Conservation (phyloP, 2,329 filamentous ascomycete species). For the Pestalotiopsis sp. region DNA sequence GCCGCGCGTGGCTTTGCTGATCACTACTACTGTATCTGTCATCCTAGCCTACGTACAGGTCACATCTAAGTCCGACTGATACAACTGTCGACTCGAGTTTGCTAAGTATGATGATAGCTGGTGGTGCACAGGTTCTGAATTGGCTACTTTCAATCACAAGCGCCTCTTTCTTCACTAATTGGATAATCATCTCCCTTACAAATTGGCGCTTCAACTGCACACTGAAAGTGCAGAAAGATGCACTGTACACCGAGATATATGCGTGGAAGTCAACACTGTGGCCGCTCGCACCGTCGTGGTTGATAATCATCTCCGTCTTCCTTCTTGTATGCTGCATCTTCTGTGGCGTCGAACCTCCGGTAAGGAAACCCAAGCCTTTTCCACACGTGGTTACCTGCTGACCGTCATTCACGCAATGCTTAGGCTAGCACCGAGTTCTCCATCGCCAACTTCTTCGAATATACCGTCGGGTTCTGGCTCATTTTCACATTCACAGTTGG, state of each 20-base stretch:
- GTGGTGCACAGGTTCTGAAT: background rate
- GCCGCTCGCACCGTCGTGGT: background rate
- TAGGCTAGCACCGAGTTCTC: background rate
- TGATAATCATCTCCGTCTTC: background rate
- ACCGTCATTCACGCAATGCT: background rate
- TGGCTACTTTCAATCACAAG: background rate
- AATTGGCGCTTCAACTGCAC: background rate
- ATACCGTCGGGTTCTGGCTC: background rate
- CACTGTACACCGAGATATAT: background rate
- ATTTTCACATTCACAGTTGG: background rate
- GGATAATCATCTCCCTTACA: background rate
- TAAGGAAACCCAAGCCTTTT: background rate
- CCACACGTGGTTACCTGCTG: background rate
- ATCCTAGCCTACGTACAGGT: background rate
- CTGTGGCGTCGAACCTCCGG: background rate
- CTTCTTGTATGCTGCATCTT: background rate
- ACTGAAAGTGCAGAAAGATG: background rate
- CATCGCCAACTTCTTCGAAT: background rate
- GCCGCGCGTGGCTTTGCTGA: background rate
- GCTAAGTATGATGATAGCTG: background rate
- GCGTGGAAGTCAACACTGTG: background rate
- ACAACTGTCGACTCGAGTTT: background rate
- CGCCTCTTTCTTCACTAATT: background rate
- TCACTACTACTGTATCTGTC: background rate
- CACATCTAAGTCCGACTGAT: background rate